Base-by-base conservation (phyloP, 768 basidiomycete species). In the Sarcodon aspratus region DNA sequence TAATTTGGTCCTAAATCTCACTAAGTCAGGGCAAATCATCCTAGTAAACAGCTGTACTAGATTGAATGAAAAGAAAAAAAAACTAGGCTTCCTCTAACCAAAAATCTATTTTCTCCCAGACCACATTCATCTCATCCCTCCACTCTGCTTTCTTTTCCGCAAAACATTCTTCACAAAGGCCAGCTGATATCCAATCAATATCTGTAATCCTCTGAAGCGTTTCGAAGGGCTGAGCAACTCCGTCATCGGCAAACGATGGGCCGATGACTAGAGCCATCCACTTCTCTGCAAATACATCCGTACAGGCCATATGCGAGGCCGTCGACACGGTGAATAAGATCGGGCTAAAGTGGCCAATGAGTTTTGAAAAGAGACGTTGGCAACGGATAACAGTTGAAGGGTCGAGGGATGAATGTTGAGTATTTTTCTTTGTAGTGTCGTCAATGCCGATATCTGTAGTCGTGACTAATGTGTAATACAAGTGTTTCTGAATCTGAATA, bases 181-280 rank as follows among this genome's bases (percentile, higher is more conserved):
- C 85, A 47, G 70, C 64, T 9, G 61, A 59, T 1, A 50, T 66
- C 85, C 86, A 88, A 54, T 79, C 71, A 6, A 79, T 67, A 11
- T 57, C 59, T 13, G 58, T 80, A 44, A 85, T 71, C 44, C 63
- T 63, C 58, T 81, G 73, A 27, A 89, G 68, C 27, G 80, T 81
- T 66, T 88, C 84, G 18, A 89, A 68, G 21, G 85, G 86, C 45
- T 74, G 80, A 57, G 77, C 81, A 31, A 85, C 75, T 7, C 82
- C 80, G 49, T 75, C 74, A 48, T 70, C 66, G 13, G 69, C 72
- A 18, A 88, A 68, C 0, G 82, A 82, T 9, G 80, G 80, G 45
- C 76, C 67, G 36, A 83, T 80, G n/a, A 88, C 82, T 36, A 77
- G 66, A 18, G 69, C 51, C 74, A 85, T 82, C 86, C 85, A 88